A percentile compares a stretch with the other conserved stretches of the same genome.
Evolutionary conservation across 345 rosid genomes (phyloP).

Genomic region (Rubroshorea leprosula): DNA sequence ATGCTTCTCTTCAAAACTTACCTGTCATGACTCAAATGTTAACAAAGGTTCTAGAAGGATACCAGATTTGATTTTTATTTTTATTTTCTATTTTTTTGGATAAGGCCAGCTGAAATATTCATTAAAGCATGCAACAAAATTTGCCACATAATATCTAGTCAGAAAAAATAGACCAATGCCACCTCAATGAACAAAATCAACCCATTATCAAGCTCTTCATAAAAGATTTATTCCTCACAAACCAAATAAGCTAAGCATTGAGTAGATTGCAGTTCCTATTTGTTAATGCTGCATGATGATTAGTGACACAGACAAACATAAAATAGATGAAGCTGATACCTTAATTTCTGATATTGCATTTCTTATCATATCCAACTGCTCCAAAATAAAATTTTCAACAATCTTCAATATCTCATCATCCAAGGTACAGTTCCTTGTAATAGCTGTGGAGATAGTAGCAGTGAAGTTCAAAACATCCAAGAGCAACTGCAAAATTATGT

Average conservation of each 20-base stretch:
- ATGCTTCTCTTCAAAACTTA: too few relatives aligned
- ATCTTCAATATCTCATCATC: conserved; percentile 29
- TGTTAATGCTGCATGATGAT: background rate
- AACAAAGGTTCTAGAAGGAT: too few relatives aligned
- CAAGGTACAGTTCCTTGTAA: conserved; percentile 34
- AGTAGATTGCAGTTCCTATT: background rate
- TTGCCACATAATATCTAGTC: too few relatives aligned
- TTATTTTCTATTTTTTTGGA: too few relatives aligned
- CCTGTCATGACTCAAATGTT: too few relatives aligned
- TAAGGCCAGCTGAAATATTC: too few relatives aligned
- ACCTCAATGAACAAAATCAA: too few relatives aligned
- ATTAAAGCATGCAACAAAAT: too few relatives aligned
- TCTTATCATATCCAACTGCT: conserved; percentile 56
- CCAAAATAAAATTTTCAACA: conserved; percentile 45
- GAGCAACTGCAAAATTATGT: conserved; percentile 64
- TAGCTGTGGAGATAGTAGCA: conserved; percentile 45
- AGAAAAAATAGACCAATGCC: too few relatives aligned
- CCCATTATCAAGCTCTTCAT: background rate
- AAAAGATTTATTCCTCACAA: background rate
- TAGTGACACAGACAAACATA: background rate
- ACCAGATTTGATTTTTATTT: too few relatives aligned
- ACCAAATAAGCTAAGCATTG: background rate
- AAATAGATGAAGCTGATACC: conserved; percentile 37
- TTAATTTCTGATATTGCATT: conserved; percentile 42
- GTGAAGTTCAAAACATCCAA: conserved; percentile 53